phyloP scores from a whole-genome alignment of 768 basidiomycete species.

The Lentinus tigrinus region DNA sequence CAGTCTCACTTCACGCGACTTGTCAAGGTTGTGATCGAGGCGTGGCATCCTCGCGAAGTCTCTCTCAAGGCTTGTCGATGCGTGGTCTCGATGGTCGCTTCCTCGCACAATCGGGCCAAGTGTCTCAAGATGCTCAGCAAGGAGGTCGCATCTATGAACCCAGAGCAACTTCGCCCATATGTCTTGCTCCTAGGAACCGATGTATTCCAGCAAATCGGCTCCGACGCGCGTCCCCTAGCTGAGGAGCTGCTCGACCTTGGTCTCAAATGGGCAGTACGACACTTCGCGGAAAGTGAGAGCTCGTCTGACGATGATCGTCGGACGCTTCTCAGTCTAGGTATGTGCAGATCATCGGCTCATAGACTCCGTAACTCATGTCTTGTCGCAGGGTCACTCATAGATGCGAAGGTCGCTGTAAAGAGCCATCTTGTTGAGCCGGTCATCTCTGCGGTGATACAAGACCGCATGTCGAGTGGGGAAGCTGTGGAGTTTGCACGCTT shows the following conservation, averaged over 20 bases:
- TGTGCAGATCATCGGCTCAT: background rate
- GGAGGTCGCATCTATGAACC: background rate
- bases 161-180: slow-evolving; percentile 2
- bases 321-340: slow-evolving; percentile 5
- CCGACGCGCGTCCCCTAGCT: background rate
- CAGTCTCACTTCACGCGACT: slow-evolving; percentile 20
- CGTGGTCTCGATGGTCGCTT: background rate
- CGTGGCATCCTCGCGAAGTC: background rate
- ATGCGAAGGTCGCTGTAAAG: slow-evolving; percentile 35
- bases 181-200: background rate
- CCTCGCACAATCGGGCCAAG: slow-evolving; percentile 1
- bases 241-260: slow-evolving; percentile 19
- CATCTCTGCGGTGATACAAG: slow-evolving; percentile 60
- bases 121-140: slow-evolving; percentile 2
- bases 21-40: slow-evolving; percentile 8
- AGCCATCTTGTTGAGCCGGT: slow-evolving; percentile 70
- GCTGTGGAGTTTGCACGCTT: slow-evolving; percentile 29
- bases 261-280: slow-evolving; percentile 19
- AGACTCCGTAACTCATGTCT: background rate
- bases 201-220: background rate
- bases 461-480: slow-evolving; percentile 44
- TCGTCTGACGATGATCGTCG: background rate
- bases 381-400: background rate
- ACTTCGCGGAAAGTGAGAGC: slow-evolving; percentile 2
- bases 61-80: background rate